These are phyloP conservation scores for Yarrowia deformans DNA, from an alignment of 805 yeast species.

Conservation along the genomic window DNA sequence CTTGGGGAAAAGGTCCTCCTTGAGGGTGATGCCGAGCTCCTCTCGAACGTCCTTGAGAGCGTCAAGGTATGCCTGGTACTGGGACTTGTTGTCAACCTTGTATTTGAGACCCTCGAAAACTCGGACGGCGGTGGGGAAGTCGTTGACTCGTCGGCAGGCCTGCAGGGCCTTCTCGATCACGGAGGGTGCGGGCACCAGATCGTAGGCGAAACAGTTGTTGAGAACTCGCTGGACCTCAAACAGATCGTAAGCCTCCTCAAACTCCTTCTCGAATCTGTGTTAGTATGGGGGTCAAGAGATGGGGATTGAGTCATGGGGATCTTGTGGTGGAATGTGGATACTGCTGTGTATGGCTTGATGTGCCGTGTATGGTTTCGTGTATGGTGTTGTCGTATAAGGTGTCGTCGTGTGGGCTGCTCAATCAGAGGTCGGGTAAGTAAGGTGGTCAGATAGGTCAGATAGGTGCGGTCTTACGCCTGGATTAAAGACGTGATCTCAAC, in stretches of 20 bases:
- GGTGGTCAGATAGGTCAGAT: too few relatives aligned
- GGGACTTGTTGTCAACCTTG: slow-evolving; percentile 94
- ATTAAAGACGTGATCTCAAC: neutral
- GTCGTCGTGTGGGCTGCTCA: neutral
- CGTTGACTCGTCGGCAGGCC: slow-evolving; percentile 99
- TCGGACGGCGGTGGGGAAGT: slow-evolving; percentile 97
- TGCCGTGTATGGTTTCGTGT: neutral
- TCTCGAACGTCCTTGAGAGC: slow-evolving; percentile 90
- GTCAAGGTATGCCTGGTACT: slow-evolving; percentile 94
- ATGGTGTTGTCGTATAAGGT: neutral
- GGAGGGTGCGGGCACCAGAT: slow-evolving; percentile 96
- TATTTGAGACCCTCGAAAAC: slow-evolving; percentile 94
- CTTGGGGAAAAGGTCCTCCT: slow-evolving; percentile 76
- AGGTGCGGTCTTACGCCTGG: neutral
- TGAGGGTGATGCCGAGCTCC: slow-evolving; percentile 90
- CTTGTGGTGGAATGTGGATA: too few relatives aligned
- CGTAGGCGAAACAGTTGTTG: slow-evolving; percentile 98
- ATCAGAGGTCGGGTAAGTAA: neutral
- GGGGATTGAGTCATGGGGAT: too few relatives aligned
- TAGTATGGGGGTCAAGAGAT: slow-evolving; percentile 45
- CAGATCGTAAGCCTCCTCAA: slow-evolving; percentile 88
- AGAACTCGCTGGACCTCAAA: slow-evolving; percentile 92
- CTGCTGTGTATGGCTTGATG: neutral
- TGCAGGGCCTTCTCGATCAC: slow-evolving; percentile 94
- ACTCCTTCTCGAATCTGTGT: slow-evolving; percentile 84